Conservation (phyloP, 345 rosid genomes). For the Camelina hispida region DNA sequence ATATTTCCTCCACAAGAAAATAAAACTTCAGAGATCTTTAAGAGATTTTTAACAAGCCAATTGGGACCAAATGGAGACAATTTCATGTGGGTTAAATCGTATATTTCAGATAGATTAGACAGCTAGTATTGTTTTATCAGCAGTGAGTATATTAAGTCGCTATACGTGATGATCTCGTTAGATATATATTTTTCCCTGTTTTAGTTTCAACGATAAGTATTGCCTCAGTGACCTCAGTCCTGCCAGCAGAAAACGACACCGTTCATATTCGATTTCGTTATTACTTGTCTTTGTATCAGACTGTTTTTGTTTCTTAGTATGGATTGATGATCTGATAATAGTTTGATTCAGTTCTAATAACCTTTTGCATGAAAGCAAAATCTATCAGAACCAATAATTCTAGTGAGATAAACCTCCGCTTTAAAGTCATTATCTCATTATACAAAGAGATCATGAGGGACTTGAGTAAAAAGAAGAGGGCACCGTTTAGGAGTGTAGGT, state of each 20-base stretch:
- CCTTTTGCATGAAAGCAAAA: too few species aligned
- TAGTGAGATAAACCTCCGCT: not conserved
- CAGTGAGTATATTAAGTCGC: constrained; percentile 5
- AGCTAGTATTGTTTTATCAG: not conserved
- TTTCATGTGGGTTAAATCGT: not conserved
- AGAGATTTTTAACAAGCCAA: not conserved
- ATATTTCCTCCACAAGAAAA: not conserved
- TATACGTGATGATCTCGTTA: not conserved
- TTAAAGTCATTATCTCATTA: not conserved
- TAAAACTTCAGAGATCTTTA: not conserved
- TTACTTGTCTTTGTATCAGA: not conserved
- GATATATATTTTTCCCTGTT: not conserved
- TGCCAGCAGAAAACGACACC: constrained; percentile 17
- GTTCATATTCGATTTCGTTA: not conserved
- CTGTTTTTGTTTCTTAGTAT: not conserved
- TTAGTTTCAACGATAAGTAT: not conserved
- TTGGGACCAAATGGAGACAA: constrained; percentile 5
- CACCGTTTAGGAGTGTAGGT: constrained; percentile 13
- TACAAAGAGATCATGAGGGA: not conserved
- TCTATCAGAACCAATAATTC: not conserved
- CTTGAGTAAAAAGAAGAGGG: not conserved
- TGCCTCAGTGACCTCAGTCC: not conserved
- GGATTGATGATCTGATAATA: too few species aligned
- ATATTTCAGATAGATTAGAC: constrained; percentile 2
- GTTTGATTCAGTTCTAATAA: too few species aligned